These are phyloP conservation scores for Prunus dulcis DNA, from an alignment of 306 rosid species.

Conservation along the genomic window DNA sequence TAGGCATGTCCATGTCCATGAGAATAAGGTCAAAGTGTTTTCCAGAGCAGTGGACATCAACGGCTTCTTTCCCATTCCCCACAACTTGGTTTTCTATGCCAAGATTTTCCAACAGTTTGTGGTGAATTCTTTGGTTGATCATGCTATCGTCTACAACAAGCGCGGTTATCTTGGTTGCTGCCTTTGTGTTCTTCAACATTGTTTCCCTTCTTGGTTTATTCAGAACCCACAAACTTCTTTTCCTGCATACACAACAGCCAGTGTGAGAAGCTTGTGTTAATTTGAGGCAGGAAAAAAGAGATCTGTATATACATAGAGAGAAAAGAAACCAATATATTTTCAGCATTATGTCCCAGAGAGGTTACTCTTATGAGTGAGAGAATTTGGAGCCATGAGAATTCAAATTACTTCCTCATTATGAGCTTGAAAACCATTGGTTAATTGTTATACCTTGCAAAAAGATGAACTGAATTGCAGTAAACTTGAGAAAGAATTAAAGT, in stretches of 20 bases:
- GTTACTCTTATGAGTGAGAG: neutral
- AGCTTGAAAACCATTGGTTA: neutral
- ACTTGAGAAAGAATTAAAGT: neutral
- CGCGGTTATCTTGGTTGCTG: conserved; percentile 40
- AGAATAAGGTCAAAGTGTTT: conserved; percentile 68
- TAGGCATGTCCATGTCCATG: conserved; percentile 90
- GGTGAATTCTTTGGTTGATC: conserved; percentile 45
- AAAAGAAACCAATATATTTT: neutral
- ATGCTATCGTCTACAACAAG: conserved; percentile 68
- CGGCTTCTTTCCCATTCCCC: conserved; percentile 72
- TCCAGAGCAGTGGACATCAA: conserved; percentile 57
- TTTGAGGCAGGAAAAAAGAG: neutral
- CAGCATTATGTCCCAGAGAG: neutral
- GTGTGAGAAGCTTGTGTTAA: neutral
- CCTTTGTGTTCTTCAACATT: conserved; percentile 13
- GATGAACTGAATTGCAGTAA: neutral
- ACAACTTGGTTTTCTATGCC: conserved; percentile 55
- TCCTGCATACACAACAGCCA: neutral
- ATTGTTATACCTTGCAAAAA: neutral
- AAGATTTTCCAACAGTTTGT: conserved; percentile 36
- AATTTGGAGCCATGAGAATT: neutral
- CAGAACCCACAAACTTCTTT: neutral
- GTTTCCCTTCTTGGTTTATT: neutral
- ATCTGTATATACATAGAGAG: neutral
- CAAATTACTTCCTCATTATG: neutral